Evolutionary conservation across 768 basidiomycete genomes (phyloP).

Genomic region (Mrakia frigida): DNA sequence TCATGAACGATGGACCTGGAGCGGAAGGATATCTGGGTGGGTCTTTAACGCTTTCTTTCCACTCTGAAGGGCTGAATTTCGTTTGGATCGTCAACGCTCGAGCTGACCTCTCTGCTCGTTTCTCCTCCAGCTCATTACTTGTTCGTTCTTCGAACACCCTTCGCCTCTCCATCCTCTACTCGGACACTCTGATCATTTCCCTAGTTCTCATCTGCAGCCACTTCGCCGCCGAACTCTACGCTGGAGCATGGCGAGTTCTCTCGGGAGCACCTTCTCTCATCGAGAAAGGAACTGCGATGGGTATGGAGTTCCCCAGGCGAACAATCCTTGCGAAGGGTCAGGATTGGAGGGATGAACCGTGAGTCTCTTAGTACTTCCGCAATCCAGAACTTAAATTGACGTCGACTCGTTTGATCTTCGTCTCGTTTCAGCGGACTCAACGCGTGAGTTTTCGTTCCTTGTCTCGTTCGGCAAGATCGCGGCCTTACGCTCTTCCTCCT

Average conservation of each 20-base stretch:
- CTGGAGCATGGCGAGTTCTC: slow-evolving; percentile 32
- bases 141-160: neutral
- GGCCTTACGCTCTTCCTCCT: neutral
- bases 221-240: slow-evolving; percentile 32
- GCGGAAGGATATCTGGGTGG: slow-evolving; percentile 32
- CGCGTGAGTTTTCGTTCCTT: slow-evolving; percentile 7
- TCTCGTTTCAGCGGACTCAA: slow-evolving; percentile 19
- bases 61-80: too few species aligned
- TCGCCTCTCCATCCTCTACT: neutral
- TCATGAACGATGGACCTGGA: slow-evolving; percentile 33
- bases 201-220: slow-evolving; percentile 8
- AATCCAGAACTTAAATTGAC: neutral
- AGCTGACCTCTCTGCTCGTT: neutral
- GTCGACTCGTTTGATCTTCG: too few species aligned
- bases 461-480: too few species aligned
- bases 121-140: slow-evolving; percentile 31
- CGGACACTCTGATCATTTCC: neutral
- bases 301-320: slow-evolving; percentile 30
- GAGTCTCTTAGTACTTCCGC: neutral
- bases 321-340: slow-evolving; percentile 29
- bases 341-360: slow-evolving; percentile 32
- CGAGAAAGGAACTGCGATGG: slow-evolving; percentile 17
- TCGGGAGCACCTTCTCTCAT: slow-evolving; percentile 12
- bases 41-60: neutral
- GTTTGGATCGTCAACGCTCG: neutral